Conservation (phyloP, 176 grass and related monocot genomes). For the Puccinellia tenuiflora region DNA sequence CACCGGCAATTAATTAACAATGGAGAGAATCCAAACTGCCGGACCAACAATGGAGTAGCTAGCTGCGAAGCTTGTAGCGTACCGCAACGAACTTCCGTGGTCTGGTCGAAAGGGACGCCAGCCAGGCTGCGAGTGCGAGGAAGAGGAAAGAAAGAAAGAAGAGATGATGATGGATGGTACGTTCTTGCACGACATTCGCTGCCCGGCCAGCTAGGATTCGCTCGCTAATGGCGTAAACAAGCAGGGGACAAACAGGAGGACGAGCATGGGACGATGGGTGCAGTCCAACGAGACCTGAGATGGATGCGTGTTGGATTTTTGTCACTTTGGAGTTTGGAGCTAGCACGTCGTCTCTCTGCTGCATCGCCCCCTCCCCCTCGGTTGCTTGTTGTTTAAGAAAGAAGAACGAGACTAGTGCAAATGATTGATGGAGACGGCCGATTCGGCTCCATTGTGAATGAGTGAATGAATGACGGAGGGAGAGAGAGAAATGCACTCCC, state of each 20-base stretch:
- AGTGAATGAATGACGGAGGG: neutral
- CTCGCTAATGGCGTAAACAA: neutral
- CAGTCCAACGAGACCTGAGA: constrained; percentile 2
- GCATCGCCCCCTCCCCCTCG: neutral
- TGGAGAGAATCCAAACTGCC: neutral
- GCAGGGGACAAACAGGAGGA: neutral
- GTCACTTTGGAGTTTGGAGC: neutral
- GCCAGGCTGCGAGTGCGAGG: neutral
- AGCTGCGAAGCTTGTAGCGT: neutral
- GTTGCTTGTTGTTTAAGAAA: constrained; percentile 39
- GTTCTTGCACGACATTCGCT: neutral
- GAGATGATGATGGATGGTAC: neutral
- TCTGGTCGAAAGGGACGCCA: constrained; percentile 28
- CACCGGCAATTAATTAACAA: no score
- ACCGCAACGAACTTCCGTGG: neutral
- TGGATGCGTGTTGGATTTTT: neutral
- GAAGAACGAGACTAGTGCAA: neutral
- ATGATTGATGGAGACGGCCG: constrained; percentile 19
- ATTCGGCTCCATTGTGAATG: constrained; percentile 7
- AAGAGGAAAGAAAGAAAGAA: no score
- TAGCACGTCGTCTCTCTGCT: neutral
- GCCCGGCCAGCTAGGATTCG: constrained; percentile 19
- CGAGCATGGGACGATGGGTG: neutral
- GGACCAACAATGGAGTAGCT: neutral
- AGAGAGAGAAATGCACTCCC: neutral